Base-by-base conservation (phyloP, 75 land plant species). In the Chamaecyparis obtusa region DNA sequence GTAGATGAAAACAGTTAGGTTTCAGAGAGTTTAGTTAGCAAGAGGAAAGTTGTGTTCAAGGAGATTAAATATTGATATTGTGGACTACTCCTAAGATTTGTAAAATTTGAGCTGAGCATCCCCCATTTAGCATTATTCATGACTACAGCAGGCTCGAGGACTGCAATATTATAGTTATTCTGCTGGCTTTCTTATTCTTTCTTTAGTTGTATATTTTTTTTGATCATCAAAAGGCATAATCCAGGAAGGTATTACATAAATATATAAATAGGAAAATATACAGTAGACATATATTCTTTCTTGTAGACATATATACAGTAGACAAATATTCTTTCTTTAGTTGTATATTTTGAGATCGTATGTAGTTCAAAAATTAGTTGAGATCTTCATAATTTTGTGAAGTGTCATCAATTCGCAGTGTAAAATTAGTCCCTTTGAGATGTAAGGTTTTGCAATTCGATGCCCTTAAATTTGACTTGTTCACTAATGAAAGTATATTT, bases 1-100 rank as follows among this genome's bases (percentile, higher is more conserved):
- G 93, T n/a, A 14, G 93, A 95, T 48, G 93, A 93, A 89, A 89
- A 93, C 83, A 90, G 88, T 83, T 86, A 78, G 81, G 39, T 24
- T n/a, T 64, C 69, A 6, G 69, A 27, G 24, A 2, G n/a, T 64
- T 64, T 24, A 64, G 9, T 24, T 5, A 24, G 69, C n/a, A 64
- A 24, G 69, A 64, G 30, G 30, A 64, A 64, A 27, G 5, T 60
- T 60, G 67, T 60, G 24, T 64, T 64, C n/a, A 24, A 24, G 27
- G 9, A 64, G 69, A 64, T 64, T 64, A 24, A 64, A 64, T 64
- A 64, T 64, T 64, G 30, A 64, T 64, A 24, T 64, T 7, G 69
- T 64, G n/a, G n/a, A 64, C 69, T 64, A 0, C 41, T 39, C 41
- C n/a, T 64, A 64, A 64, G 69, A 24, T 64, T 64, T 64, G 69